Evolutionary conservation across 345 rosid genomes (phyloP).

Genomic region (Gossypium turneri): DNA sequence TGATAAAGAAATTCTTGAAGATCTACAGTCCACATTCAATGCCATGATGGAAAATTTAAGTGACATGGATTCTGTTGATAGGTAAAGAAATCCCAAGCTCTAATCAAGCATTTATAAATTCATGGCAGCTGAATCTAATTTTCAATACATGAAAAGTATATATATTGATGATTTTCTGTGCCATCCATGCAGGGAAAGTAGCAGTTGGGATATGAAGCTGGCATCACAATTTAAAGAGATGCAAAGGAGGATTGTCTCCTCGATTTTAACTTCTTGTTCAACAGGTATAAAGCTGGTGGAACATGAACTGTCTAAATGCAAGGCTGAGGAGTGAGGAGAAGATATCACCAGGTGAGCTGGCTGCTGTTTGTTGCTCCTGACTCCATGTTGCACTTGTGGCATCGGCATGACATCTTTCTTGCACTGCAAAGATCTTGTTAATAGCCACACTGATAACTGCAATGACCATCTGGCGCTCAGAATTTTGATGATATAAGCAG

Average conservation of each 20-base stretch:
- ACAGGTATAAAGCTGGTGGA: constrained; percentile 55
- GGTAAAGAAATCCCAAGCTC: constrained; percentile 31
- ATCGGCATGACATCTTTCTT: background rate
- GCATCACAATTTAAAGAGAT: constrained; percentile 50
- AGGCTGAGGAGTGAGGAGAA: constrained; percentile 12
- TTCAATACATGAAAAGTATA: background rate
- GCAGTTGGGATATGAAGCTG: constrained; percentile 59
- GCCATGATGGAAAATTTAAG: constrained; percentile 66
- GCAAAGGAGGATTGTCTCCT: constrained; percentile 66
- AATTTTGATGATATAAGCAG: constrained; percentile 10
- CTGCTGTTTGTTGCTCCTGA: background rate
- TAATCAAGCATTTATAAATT: background rate
- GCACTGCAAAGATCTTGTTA: background rate
- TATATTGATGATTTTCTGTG: background rate
- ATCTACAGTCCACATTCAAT: constrained; percentile 48
- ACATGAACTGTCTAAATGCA: constrained; percentile 28
- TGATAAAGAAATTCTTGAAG: constrained; percentile 63
- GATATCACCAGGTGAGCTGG: background rate
- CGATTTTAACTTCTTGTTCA: constrained; percentile 64
- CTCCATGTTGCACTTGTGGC: background rate
- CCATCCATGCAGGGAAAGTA: constrained; percentile 40
- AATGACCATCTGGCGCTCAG: background rate
- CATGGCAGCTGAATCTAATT: background rate
- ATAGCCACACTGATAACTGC: background rate
- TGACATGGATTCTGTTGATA: constrained; percentile 34